Percentiles rank a stretch among this genome's conserved stretches.
phyloP scores from a whole-genome alignment of 1,139 yeast species.

The Taiozyma sp. region DNA sequence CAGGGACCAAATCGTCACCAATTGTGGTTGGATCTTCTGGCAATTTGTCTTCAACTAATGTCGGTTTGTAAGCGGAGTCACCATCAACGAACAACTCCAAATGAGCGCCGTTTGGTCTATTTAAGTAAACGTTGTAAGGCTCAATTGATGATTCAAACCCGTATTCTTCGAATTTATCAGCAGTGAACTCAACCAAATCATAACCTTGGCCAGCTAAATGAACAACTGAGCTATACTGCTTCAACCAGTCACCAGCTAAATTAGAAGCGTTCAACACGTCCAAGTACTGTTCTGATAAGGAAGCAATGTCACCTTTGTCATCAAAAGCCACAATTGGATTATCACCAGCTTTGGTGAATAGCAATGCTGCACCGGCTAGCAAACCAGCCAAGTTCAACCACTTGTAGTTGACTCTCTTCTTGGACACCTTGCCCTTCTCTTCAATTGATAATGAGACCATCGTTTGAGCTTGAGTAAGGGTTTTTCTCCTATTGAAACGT shows the following conservation, averaged over 20 bases:
- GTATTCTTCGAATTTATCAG: conserved; percentile 51
- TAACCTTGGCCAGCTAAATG: conserved; percentile 72
- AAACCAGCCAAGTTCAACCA: too few relatives aligned
- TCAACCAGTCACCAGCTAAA: conserved; percentile 47
- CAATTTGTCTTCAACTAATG: conserved; percentile 64
- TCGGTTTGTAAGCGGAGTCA: conserved; percentile 50
- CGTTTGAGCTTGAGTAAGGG: too few relatives aligned
- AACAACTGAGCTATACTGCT: conserved; percentile 51
- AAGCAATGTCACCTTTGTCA: too few relatives aligned
- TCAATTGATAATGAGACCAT: too few relatives aligned
- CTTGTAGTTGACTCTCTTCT: too few relatives aligned
- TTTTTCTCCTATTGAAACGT: too few relatives aligned
- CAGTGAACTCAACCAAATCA: conserved; percentile 62
- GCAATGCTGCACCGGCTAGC: too few relatives aligned
- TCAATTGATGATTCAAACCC: conserved; percentile 52
- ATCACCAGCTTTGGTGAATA: too few relatives aligned
- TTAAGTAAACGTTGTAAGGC: conserved; percentile 53
- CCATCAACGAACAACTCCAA: conserved; percentile 35
- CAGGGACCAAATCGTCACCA: conserved; percentile 46
- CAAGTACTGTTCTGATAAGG: conserved; percentile 25
- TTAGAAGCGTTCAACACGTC: conserved; percentile 38
- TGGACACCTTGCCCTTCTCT: too few relatives aligned
- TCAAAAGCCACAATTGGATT: too few relatives aligned
- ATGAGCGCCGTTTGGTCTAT: conserved; percentile 53
- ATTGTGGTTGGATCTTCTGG: conserved; percentile 65